phyloP scores from a whole-genome alignment of 2,329 filamentous ascomycete species.

The Trichoderma breve region DNA sequence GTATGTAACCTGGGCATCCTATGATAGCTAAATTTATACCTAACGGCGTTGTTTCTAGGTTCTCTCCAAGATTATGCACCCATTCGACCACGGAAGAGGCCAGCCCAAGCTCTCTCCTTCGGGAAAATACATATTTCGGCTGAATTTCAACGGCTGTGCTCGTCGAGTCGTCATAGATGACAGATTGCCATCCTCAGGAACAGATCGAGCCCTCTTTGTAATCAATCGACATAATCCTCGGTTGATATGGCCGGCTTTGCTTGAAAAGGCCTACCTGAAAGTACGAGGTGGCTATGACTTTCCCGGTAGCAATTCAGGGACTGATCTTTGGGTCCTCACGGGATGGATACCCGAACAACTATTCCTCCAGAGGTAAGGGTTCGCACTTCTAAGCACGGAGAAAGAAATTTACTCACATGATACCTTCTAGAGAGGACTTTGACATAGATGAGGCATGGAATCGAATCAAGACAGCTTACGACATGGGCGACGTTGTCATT shows the following conservation, averaged over 20 bases:
- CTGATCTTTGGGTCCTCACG: slow-evolving; percentile 86
- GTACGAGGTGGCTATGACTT: slow-evolving; percentile 96
- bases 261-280: slow-evolving; percentile 97
- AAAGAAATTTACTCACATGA: slow-evolving; percentile 11
- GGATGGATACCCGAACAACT: slow-evolving; percentile 98
- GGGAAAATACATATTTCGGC: slow-evolving; percentile 86
- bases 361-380: slow-evolving; percentile 69
- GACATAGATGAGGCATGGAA: slow-evolving; percentile 75
- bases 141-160: slow-evolving; percentile 94
- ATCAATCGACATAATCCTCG: slow-evolving; percentile 77
- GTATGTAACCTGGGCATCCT: slow-evolving; percentile 43
- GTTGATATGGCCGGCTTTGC: slow-evolving; percentile 85
- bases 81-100: slow-evolving; percentile 60
- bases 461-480: slow-evolving; percentile 71
- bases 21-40: neutral
- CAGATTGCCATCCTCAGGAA: slow-evolving; percentile 74
- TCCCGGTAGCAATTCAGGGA: slow-evolving; percentile 94
- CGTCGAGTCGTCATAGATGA: slow-evolving; percentile 88
- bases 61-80: slow-evolving; percentile 70
- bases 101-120: slow-evolving; percentile 67
- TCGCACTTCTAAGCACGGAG: slow-evolving; percentile 12
- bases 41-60: slow-evolving; percentile 46
- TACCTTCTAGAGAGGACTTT: slow-evolving; percentile 63
- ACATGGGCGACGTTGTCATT: slow-evolving; percentile 76
- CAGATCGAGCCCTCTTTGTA: slow-evolving; percentile 76